Evolutionary conservation across 306 rosid species (phyloP).

Genomic region (Crataegus laevigata): DNA sequence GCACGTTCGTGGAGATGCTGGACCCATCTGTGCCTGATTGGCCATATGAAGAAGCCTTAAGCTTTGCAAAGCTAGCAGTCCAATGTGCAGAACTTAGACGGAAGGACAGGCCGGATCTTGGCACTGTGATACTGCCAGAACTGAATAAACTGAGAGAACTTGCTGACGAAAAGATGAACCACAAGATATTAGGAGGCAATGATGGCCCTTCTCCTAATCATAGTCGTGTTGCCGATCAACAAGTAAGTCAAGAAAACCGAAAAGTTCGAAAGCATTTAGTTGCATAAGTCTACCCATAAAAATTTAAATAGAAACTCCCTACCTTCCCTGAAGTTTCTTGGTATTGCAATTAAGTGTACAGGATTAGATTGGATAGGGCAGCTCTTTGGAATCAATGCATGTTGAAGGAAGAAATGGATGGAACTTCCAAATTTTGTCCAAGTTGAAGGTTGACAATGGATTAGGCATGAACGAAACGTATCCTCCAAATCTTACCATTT

Average conservation of each 20-base stretch:
- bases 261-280: neutral
- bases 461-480: neutral
- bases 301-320: neutral
- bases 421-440: neutral
- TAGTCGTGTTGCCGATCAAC: conserved; percentile 28
- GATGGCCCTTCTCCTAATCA: conserved; percentile 16
- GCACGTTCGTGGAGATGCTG: conserved; percentile 35
- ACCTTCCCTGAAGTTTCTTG: neutral
- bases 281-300: neutral
- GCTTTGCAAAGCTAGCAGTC: conserved; percentile 50
- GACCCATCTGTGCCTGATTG: conserved; percentile 68
- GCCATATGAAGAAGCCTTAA: conserved; percentile 53
- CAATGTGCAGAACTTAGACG: conserved; percentile 78
- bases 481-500: neutral
- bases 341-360: neutral
- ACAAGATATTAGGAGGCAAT: neutral
- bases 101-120: conserved; percentile 89
- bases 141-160: conserved; percentile 52
- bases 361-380: neutral
- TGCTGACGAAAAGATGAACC: conserved; percentile 39
- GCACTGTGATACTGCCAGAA: conserved; percentile 39
- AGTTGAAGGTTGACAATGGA: neutral
- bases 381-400: neutral
- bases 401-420: neutral
- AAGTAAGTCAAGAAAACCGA: conserved; percentile 25